Evolutionary conservation across 306 rosid genomes (phyloP), one percentile per base, ranked within the genome.

Genomic region (Vachellia collinsii): DNA sequence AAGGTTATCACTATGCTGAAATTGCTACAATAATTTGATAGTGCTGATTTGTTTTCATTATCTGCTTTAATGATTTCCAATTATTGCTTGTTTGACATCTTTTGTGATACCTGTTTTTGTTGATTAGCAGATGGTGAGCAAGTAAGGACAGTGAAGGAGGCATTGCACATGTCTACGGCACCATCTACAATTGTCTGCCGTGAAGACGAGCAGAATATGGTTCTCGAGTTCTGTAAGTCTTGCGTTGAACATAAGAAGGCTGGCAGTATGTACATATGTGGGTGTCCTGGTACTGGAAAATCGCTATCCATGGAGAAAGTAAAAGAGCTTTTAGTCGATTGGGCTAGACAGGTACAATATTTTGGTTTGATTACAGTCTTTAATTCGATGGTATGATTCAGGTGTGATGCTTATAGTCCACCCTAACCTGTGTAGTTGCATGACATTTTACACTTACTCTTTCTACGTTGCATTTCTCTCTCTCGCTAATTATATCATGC

Each of bases 211-310:
- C 99, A 90, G 79, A 84, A 80, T 70, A 85, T 86, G 86, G 90
- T 95, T 59, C 70, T 93, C 34, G 91, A 82, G 76, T 93, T 95
- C 85, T 89, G 96, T 70, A 92, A 95, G 83, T 78, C 84, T 3
- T 82, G 91, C 70, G 43, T 95, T 11, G 92, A 89, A 79, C 90
- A 86, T 41, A 87, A 87, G 74, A 95, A 89, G 82, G 84, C 98
- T n/a, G 94, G 92, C 75, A 90, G 97, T 84, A 75, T 95, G 19
- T 95, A 93, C 48, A 83, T 93, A 0, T 93, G 99, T 29, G 99
- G 99, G 23, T 91, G 97, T 61, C 98, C 99, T 0, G 99, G 99
- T 56, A 93, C 99, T 0, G 98, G 98, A 16, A 95, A 95, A 77
- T 89, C 99, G 0, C 79, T 93, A 56, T 90, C 97, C 36, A 90